Evolutionary conservation across 257 asterid genomes (phyloP), one percentile per base, ranked within the genome.

Genomic region (Rauvolfia tetraphylla): DNA sequence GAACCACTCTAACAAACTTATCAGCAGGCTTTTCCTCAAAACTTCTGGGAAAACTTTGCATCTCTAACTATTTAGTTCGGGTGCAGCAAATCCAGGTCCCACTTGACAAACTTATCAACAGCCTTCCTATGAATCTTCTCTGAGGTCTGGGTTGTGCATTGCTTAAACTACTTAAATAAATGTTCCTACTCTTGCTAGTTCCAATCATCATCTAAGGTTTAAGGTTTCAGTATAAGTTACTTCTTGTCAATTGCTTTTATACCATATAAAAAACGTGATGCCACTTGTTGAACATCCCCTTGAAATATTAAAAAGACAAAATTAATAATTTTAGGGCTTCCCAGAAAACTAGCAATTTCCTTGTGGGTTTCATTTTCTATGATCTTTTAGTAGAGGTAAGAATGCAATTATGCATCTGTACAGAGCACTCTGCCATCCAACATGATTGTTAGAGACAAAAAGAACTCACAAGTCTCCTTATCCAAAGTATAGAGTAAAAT

Each of bases 1-100:
- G n/a, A 62, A 33, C 42, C 68, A 41, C 73, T n/a, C n/a, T 3
- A n/a, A 69, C 73, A 69, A 69, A 69, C 42, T 31, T 62, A 62
- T 62, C 42, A 31, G 23, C 68, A 31, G 15, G 29, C 12, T 66
- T 66, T 36, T 7, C 29, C 2, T 34, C 36, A 17, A 22, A 66
- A 14, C n/a, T 66, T 65, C 25, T 4, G 51, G 10, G 10, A 46
- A 13, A 46, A 46, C 10, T 41, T 41, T 41, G 5, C 44, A 41
- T 61, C 68, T n/a, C n/a, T 61, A 11, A 61, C 68, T 36, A 29
- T 61, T 63, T 44, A 34, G 42, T 63, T 63, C 17, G 33, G n/a
- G n/a, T 33, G 25, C 6, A 63, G 69, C 54, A 68, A 23, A 22
- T 12, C 51, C 17, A 68, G 68, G 7, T 23, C 6, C 34, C 17